Evolutionary conservation across 345 rosid species (phyloP), one percentile per base, ranked within the genome.

Genomic region (Syzygium grande): DNA sequence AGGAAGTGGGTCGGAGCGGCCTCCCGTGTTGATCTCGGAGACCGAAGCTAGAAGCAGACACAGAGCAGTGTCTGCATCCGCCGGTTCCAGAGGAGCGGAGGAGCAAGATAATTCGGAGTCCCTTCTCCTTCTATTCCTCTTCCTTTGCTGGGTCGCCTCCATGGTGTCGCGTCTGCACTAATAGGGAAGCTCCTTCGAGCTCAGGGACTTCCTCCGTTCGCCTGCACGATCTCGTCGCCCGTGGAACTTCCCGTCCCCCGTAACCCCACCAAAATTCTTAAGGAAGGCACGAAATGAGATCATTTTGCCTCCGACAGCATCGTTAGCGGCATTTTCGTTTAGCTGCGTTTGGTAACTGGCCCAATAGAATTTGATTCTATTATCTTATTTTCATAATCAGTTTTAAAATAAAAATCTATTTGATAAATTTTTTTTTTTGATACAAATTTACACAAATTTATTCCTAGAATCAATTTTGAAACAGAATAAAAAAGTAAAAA

Each of bases 41-140:
- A 86, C 89, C 3, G 94, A 88, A 17, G 94, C 92, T 52, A 91
- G 84, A 56, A 94, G 87, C 85, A 92, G 88, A 73, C 91, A 78
- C 88, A 93, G 89, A 83, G 90, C 65, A 19, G 86, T 84, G 73
- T 85, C 12, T 17, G 87, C 29, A 38, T 68, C 58, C 56, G 85
- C 85, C 53, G 25, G n/a, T 29, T 22, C 54, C 38, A 29, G 54
- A 49, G 78, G 14, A 17, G 25, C 9, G 43, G 78, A 55, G 46
- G 51, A 55, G 46, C 52, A 27, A 22, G 7, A 52, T 46, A 23
- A 85, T 21, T 56, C 77, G 5, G 88, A 17, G 56, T 63, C 41
- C 1, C 52, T 27, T 5, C 63, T 87, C 52, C 78, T 86, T 19
- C 61, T 73, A 30, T 43, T n/a, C 41, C 73, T 84, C 79, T 68